Evolutionary conservation across 148 eudicot genomes (phyloP), one percentile per base, ranked within the genome.

Genomic region (Mesembryanthemum crystallinum): DNA sequence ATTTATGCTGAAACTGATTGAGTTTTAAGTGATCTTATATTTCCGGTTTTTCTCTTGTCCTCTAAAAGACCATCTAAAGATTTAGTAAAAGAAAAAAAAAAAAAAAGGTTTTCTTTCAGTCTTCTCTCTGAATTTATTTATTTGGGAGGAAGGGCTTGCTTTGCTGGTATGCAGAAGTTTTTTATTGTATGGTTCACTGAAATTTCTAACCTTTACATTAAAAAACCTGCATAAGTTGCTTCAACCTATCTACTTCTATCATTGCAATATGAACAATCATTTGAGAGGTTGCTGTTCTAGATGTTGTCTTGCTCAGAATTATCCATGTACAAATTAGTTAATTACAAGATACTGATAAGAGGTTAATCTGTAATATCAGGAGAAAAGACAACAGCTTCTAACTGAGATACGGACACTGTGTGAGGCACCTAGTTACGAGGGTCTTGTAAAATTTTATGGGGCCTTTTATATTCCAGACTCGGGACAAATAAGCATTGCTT

Each of bases 381-480:
- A 94, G 84, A 94, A 94, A 85, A 83, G 97, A 70, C 93, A 94
- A 45, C 98, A 94, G 73, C 92, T 92, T 54, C 86, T 94, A 7
- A 94, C 95, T 20, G 97, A 94, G 81, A 90, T 94, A 77, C 83
- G 98, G 77, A 94, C 91, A 7, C 80, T 94, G 43, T 94, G 98
- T 25, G 98, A 94, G 87, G 97, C 98, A 74, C 98, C 98, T 24
- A 88, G 91, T 82, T 77, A 85, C 71, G 80, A 94, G 76, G 97
- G 96, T 76, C 97, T 94, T 54, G 98, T 94, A 39, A 91, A 94
- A 84, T 94, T 94, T 55, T 93, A 94, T 51, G 98, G 98, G 64
- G 98, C 98, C 58, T 94, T 92, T 83, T 94, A 90, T 67, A 92
- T 93, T 76, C 97, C 97, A 6, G 92, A 90, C 76, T 94, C 98